Evolutionary conservation across 768 basidiomycete species (phyloP), one percentile per base, ranked within the genome.

Genomic region (Mycena venus): DNA sequence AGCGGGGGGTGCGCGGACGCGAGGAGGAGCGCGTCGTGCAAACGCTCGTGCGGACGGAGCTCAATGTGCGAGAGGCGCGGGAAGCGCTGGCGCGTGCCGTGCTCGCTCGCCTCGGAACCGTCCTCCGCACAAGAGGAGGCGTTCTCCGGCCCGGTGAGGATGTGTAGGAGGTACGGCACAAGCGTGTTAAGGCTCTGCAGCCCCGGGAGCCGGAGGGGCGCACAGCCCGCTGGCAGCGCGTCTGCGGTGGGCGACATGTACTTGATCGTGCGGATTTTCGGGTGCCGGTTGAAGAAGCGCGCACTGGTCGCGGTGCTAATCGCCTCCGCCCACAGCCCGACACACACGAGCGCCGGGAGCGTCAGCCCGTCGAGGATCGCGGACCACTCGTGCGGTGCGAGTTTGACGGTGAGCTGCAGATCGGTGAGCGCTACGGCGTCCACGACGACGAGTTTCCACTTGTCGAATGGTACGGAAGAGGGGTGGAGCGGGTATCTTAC

Each of bases 211-310:
- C 55, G 34, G 23, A 72, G 70, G 9, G 62, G 63, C 40, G 55
- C n/a, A 38, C 36, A 53, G 17, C 38, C 32, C 0, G 17, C 9
- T 0, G 70, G 62, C 5, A 59, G 42, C 31, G 70, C 32, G 17
- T 56, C 56, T 4, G 36, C 63, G 1, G 53, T 21, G n/a, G 62
- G 62, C 3, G 70, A 56, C 55, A 72, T 59, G 44, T 72, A 58
- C 21, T 72, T 72, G 31, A 72, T 17, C 25, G 63, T 72, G 55
- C 63, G 62, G 29, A 72, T 29, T 15, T 8, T 31, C 0, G 61
- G 31, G 23, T 74, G 73, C 21, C 73, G 67, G 40, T 65, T 74
- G 62, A 69, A 56, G 55, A 74, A 74, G 17, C 40, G 44, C 42
- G 60, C 31, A 23, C 61, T 59, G 32, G 68, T 59, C 5, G 51